Evolutionary conservation across 495 filamentous ascomycete species (phyloP), one percentile per base, ranked within the genome.

Genomic region (Lepidopterella palustris): DNA sequence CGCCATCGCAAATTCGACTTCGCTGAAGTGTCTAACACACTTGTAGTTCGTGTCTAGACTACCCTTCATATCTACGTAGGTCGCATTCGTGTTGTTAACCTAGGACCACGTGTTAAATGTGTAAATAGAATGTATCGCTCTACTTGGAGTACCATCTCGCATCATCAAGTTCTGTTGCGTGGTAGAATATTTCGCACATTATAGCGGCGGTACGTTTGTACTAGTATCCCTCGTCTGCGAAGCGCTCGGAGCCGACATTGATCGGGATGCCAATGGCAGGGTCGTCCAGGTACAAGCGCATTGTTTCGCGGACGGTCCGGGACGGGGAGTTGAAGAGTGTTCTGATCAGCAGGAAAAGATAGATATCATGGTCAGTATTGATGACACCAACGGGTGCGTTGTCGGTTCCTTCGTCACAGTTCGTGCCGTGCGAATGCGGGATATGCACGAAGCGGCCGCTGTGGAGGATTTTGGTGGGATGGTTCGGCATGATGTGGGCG

Each of bases 191-290:
- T 40, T 68, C 65, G 1, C 65, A 61, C 2, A 68, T 35, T 5
- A 64, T 68, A 1, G 65, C 65, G 11, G 65, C 65, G 49, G 57
- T 51, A 8, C 65, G 57, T 40, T 68, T 68, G 61, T 61, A 68
- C 32, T 68, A 61, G 47, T 61, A 64, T 0, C 65, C 65, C 26
- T 56, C 23, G 5, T 61, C 61, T 45, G 58, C 58, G 50, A 68
- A 68, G 15, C 65, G 61, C 42, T 61, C 55, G 4, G 20, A 40
- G 55, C 65, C 65, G 1, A 61, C 64, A 55, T 64, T 62, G 20
- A 64, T 45, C n/a, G 66, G 66, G 32, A 68, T 62, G 18, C 66
- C 62, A 0, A 54, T 4, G 23, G 59, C n/a, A 15, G 62, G 66
- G 28, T 65, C 66, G 57, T 68, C 66, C 1, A 62, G 66, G 40